Base-by-base conservation (phyloP, 2,329 filamentous ascomycete species). In the Pseudovirgaria hyperparasitica region DNA sequence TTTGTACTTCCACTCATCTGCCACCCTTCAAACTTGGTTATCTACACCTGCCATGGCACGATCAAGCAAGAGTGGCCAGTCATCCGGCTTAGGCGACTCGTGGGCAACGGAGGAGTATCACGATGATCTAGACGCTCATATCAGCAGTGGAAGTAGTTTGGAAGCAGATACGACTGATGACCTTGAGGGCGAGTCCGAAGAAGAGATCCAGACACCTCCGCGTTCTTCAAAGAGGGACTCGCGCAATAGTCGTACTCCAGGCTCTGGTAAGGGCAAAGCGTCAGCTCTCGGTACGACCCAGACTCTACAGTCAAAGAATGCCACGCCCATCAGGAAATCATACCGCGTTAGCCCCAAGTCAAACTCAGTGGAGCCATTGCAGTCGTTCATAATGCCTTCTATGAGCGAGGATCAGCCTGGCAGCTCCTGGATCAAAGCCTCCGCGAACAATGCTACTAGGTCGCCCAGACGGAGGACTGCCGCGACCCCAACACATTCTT, bases 331-430 rank as follows among this genome's bases (percentile, higher is more conserved):
- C 9, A 26, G 23, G 23, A 18, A 29, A 9, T 15, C 34, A 18
- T 29, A 20, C 12, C 24, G 33, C 35, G 21, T 26, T 25, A 17
- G 35, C 37, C 14, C 36, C 25, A 19, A 41, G 31, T 25, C 33
- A 17, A 26, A 38, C 12, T 48, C 46, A 13, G 39, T 38, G 6
- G 55, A 53, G 25, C 55, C 56, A 6, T n/a, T n/a, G n/a, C n/a
- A n/a, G n/a, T 48, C 52, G 30, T 48, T 62, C 31, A 53, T 60
- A 29, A 62, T 60, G 57, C 59, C 59, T 6, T 43, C 50, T 6
- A 47, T 47, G 22, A 28, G 33, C 17, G 27, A 36, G 30, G 45
- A 47, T 16, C 27, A n/a, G n/a, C n/a, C 37, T 29, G 27, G 41
- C 7, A 38, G 32, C 6, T 36, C 38, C 21, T 35, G 31, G n/a